phyloP scores from a whole-genome alignment of 352 stramenopile species.

The Phytophthora podocarpi region DNA sequence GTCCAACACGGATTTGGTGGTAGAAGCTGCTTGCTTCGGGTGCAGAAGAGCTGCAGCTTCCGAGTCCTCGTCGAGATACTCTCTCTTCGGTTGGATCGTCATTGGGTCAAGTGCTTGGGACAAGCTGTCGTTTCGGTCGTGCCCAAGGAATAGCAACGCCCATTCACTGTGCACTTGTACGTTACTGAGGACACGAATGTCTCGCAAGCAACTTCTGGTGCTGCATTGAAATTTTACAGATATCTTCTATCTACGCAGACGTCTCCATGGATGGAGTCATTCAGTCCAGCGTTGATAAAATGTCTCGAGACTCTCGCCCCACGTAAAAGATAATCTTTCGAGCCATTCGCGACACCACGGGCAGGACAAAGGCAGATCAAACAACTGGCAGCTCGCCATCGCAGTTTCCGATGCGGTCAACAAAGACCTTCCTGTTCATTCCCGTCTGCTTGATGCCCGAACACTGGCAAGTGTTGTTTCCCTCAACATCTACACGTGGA shows the following conservation, averaged over 20 bases:
- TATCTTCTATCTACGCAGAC: too few relatives aligned
- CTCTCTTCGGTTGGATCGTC: conserved; percentile 18
- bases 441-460: too few relatives aligned
- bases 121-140: conserved; percentile 10
- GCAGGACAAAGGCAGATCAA: background rate
- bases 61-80: conserved; percentile 13
- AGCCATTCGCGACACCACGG: too few relatives aligned
- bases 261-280: too few relatives aligned
- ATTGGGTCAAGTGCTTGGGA: conserved; percentile 8
- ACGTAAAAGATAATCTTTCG: too few relatives aligned
- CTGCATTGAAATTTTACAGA: too few relatives aligned
- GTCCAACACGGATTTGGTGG: conserved; percentile 44
- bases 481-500: background rate
- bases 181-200: conserved; percentile 19
- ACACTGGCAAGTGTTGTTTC: too few relatives aligned
- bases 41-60: conserved; percentile 9
- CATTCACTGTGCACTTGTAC: conserved; percentile 3
- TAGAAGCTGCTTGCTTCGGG: background rate
- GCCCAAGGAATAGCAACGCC: background rate
- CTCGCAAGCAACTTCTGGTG: background rate
- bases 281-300: too few relatives aligned
- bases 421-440: too few relatives aligned
- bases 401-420: background rate
- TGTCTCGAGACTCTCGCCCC: too few relatives aligned
- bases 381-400: conserved; percentile 4